A percentile compares a stretch with the other conserved stretches of the same genome.
phyloP scores from a whole-genome alignment of 805 yeast genomes.

The Zygoascus flipseniorum region DNA sequence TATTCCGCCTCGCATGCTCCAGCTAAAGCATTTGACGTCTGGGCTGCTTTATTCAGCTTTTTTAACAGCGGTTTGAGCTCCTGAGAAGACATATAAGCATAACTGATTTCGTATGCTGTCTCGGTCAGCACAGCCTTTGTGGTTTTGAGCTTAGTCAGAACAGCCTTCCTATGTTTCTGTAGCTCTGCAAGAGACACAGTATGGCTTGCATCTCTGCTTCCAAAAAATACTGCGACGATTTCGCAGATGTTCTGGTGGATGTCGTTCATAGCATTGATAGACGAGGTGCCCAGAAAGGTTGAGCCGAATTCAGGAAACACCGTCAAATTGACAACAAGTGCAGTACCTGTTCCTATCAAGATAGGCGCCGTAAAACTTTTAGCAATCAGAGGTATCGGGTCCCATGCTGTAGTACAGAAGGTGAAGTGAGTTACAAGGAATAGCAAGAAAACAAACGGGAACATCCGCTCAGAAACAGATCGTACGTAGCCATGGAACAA shows the following conservation, averaged over 20 bases:
- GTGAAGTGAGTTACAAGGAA: slow-evolving; percentile 44
- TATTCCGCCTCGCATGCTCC: slow-evolving; percentile 43
- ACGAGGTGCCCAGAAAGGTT: slow-evolving; percentile 37
- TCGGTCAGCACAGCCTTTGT: slow-evolving; percentile 37
- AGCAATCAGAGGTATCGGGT: slow-evolving; percentile 28
- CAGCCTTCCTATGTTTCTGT: slow-evolving; percentile 27
- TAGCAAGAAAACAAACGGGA: slow-evolving; percentile 39
- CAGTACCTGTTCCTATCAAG: slow-evolving; percentile 37
- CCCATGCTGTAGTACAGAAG: slow-evolving; percentile 29
- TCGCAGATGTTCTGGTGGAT: slow-evolving; percentile 32
- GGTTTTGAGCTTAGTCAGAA: slow-evolving; percentile 29
- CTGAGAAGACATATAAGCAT: slow-evolving; percentile 38
- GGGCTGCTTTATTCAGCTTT: slow-evolving; percentile 27
- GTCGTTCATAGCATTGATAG: slow-evolving; percentile 30
- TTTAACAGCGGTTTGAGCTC: slow-evolving; percentile 32
- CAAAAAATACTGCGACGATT: slow-evolving; percentile 35
- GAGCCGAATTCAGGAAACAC: slow-evolving; percentile 48
- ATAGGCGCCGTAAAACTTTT: slow-evolving; percentile 36
- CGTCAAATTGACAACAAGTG: slow-evolving; percentile 35
- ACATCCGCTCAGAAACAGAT: slow-evolving; percentile 38
- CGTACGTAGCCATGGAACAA: slow-evolving; percentile 44
- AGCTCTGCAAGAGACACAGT: slow-evolving; percentile 26
- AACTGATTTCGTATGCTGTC: slow-evolving; percentile 42
- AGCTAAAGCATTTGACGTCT: slow-evolving; percentile 34
- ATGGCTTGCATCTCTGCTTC: slow-evolving; percentile 17